These are phyloP conservation scores for Microbotryum scabiosae DNA, from an alignment of 1,284 basidiomycete genomes.

Conservation along the genomic window DNA sequence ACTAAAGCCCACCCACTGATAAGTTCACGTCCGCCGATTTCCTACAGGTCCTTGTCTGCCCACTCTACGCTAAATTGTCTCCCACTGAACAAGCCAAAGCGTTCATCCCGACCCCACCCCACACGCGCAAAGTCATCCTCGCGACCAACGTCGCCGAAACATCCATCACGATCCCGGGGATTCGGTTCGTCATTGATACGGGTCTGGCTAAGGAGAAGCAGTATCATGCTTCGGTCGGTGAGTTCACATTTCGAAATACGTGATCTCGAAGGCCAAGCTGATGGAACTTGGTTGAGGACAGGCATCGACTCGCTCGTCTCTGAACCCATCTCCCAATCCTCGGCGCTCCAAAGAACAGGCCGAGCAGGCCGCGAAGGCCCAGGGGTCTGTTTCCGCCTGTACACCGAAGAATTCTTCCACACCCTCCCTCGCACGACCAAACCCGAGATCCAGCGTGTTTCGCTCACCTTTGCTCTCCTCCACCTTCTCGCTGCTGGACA, in stretches of 20 bases:
- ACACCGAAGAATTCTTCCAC: slow-evolving; percentile 68
- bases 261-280: neutral
- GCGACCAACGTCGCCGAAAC: slow-evolving; percentile 98
- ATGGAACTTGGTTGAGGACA: slow-evolving; percentile 34
- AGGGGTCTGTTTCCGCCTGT: slow-evolving; percentile 79
- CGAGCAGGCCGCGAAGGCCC: slow-evolving; percentile 80
- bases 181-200: slow-evolving; percentile 89
- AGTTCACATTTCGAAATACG: neutral
- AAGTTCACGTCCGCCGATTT: no score
- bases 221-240: slow-evolving; percentile 44
- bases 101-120: slow-evolving; percentile 55
- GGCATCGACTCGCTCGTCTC: slow-evolving; percentile 82
- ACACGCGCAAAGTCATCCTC: slow-evolving; percentile 79
- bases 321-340: slow-evolving; percentile 78
- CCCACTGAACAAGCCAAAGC: slow-evolving; percentile 68
- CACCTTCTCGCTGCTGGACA: slow-evolving; percentile 52
- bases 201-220: slow-evolving; percentile 94
- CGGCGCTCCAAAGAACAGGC: slow-evolving; percentile 80
- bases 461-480: slow-evolving; percentile 69
- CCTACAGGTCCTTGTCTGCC: slow-evolving; percentile 58
- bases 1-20: no score
- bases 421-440: slow-evolving; percentile 58
- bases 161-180: slow-evolving; percentile 91
- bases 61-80: slow-evolving; percentile 78
- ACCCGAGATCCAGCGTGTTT: slow-evolving; percentile 81